These are phyloP conservation scores for Mallotus repandus DNA, from an alignment of 441 rosid species.

Conservation along the genomic window DNA sequence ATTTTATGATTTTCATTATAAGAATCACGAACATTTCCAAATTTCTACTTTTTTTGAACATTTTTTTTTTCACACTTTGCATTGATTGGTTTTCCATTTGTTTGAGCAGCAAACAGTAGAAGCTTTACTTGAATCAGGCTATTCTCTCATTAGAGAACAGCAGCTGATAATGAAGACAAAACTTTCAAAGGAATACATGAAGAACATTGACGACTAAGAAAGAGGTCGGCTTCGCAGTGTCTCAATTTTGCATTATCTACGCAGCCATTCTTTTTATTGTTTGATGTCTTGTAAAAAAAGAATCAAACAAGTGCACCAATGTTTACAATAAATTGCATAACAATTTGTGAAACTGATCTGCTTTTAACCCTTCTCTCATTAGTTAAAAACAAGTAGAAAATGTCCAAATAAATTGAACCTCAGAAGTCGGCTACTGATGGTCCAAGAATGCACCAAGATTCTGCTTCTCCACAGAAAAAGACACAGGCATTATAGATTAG, in stretches of 20 bases:
- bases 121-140: constrained; percentile 85
- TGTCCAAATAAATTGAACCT: neutral
- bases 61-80: neutral
- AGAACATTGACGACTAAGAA: constrained; percentile 64
- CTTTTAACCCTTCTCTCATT: neutral
- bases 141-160: constrained; percentile 76
- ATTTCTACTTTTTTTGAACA: neutral
- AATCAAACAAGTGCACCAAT: neutral
- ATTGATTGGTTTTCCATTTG: constrained; percentile 8
- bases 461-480: neutral
- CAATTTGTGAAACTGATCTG: neutral
- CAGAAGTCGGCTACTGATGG: neutral
- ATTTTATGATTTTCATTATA: neutral
- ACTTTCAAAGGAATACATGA: constrained; percentile 94
- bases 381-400: neutral
- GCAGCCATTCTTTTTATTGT: neutral
- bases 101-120: constrained; percentile 83
- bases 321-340: no score
- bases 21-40: neutral
- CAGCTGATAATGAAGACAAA: constrained; percentile 72
- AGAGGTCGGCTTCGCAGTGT: constrained; percentile 6
- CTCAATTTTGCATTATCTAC: neutral
- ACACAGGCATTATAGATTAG: neutral
- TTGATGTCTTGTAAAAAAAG: neutral
- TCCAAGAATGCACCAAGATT: neutral